Evolutionary conservation across 108 stramenopile species (phyloP).

Genomic region (Cyclotella kingstonii): DNA sequence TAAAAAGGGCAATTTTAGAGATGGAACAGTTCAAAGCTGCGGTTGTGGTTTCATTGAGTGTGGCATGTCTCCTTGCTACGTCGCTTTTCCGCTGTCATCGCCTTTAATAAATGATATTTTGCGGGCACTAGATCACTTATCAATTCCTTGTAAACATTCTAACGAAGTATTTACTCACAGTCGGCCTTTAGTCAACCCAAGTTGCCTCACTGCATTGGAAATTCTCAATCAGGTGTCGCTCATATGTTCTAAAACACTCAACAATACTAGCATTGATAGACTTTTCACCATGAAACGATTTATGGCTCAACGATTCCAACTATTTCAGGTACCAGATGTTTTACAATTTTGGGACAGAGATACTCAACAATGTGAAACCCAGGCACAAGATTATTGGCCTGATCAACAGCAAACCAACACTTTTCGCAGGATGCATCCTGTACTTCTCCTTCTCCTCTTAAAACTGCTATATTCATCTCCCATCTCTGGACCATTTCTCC

Average conservation of each 20-base stretch:
- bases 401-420: not conserved
- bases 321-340: conserved; percentile 19
- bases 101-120: conserved; percentile 12
- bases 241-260: conserved; percentile 10
- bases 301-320: conserved; percentile 1
- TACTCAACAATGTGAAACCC: not conserved
- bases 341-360: conserved; percentile 43
- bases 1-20: too few relatives aligned
- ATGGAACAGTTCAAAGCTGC: conserved; percentile 14
- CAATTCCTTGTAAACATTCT: not conserved
- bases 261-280: not conserved
- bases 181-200: not conserved
- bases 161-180: not conserved
- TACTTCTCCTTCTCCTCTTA: conserved; percentile 42
- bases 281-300: conserved; percentile 13
- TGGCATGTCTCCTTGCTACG: conserved; percentile 36
- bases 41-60: conserved; percentile 45
- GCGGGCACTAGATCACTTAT: conserved; percentile 11
- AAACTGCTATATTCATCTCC: conserved; percentile 56
- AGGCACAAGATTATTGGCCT: not conserved
- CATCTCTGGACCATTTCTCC: conserved; percentile 28
- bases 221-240: conserved; percentile 30
- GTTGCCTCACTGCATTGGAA: conserved; percentile 13
- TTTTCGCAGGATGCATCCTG: conserved; percentile 15
- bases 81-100: conserved; percentile 31